Percentiles rank a stretch among this genome's conserved stretches.
These are phyloP conservation scores for Ogataea nonfermentans DNA, from an alignment of 805 yeast species.

Conservation along the genomic window DNA sequence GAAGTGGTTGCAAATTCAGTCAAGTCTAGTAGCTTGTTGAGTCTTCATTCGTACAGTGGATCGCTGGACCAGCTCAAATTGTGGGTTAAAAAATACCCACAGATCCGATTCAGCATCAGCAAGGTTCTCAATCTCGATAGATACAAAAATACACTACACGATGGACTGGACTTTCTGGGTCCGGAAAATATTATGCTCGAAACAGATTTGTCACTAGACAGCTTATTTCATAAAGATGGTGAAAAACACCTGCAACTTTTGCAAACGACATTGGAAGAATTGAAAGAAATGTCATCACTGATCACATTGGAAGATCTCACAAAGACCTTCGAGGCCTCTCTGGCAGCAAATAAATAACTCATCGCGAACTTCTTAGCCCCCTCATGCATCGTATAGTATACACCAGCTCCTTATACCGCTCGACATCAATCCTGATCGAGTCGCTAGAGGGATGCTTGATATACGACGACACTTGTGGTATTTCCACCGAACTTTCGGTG, in stretches of 20 bases:
- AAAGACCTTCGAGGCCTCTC: constrained; percentile 11
- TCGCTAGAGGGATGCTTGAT: not conserved
- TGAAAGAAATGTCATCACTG: constrained; percentile 3
- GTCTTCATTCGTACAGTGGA: constrained; percentile 86
- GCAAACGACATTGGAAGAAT: constrained; percentile 8
- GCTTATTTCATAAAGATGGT: constrained; percentile 12
- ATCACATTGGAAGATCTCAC: constrained; percentile 11
- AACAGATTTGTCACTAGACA: constrained; percentile 45
- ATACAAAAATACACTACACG: constrained; percentile 17
- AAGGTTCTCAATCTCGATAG: constrained; percentile 27
- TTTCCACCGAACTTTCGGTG: constrained; percentile 3
- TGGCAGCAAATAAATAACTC: constrained; percentile 3
- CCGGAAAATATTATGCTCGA: constrained; percentile 43
- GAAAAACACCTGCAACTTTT: constrained; percentile 14
- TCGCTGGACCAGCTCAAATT: constrained; percentile 62
- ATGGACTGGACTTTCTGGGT: constrained; percentile 30
- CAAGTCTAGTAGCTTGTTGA: constrained; percentile 39
- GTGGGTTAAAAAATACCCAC: constrained; percentile 43
- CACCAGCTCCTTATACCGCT: constrained; percentile 27
- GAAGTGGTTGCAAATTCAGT: constrained; percentile 35
- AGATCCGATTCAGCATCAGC: constrained; percentile 36
- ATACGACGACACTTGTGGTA: not conserved
- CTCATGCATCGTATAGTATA: constrained; percentile 31
- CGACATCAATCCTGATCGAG: constrained; percentile 8
- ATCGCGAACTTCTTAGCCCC: constrained; percentile 17